Base-by-base conservation (phyloP, 75 land plant species). In the Pseudotsuga menziesii region DNA sequence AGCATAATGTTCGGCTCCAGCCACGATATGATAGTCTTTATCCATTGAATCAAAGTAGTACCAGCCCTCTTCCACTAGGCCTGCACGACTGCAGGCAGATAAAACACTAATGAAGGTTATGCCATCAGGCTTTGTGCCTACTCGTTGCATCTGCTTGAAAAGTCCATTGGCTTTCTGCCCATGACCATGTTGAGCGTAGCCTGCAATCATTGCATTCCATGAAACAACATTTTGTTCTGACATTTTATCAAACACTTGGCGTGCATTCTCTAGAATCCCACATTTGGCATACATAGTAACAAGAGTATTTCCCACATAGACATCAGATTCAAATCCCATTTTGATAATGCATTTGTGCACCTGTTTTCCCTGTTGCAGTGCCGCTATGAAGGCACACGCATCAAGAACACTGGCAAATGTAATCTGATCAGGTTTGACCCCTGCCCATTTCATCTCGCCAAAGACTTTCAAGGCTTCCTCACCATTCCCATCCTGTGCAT, bases 131-230 rank as follows among this genome's bases (percentile, higher is more conserved):
- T 80, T 61, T 19, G 75, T n/a, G 15, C 67, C 72, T 16, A 13
- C 66, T 26, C 58, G 14, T 22, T 58, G 58, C 83, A 82, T 82
- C 25, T 29, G 16, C 16, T 64, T 19, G 20, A 83, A 83, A 54
- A 83, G 70, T 16, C 44, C 44, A 11, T 81, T 20, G 14, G 85
- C 85, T n/a, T 76, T 26, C 19, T n/a, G 29, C 5, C 72, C 84
- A 29, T 66, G 15, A 69, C 78, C 71, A 56, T 83, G 75, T 52
- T 70, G 78, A 15, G 70, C 77, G 41, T 83, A 83, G n/a, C 72
- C 70, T n/a, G 78, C 44, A 23, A 83, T 82, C 76, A 84, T 76
- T 14, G 85, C 35, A 63, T 83, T 84, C 85, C 85, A 84, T 26
- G 83, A 56, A 13, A 82, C 83, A 59, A 58, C 48, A 73, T 82